A percentile compares a stretch with the other conserved stretches of the same genome.
Conservation (phyloP, 805 yeast species). For the Limtongia smithiae region DNA sequence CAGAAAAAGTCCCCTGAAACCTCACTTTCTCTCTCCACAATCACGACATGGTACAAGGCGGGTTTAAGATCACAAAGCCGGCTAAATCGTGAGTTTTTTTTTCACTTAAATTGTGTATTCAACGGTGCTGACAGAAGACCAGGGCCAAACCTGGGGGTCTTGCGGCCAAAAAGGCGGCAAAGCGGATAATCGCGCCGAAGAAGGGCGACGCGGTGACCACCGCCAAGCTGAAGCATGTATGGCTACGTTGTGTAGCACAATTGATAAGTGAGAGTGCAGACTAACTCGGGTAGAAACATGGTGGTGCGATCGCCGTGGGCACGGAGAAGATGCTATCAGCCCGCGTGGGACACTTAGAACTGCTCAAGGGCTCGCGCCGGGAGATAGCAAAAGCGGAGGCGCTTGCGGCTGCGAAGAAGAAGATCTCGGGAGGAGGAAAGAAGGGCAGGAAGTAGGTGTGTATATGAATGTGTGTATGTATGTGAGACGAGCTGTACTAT, state of each 20-base stretch:
- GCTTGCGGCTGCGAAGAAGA: conserved; percentile 28
- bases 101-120: conserved; percentile 3
- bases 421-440: conserved; percentile 4
- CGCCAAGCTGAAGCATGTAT: conserved; percentile 39
- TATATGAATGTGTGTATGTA: too few species aligned
- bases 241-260: background rate
- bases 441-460: background rate
- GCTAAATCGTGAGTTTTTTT: conserved; percentile 6
- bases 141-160: conserved; percentile 2
- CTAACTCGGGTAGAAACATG: conserved; percentile 51
- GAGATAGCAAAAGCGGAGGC: conserved; percentile 64
- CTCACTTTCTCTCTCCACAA: background rate
- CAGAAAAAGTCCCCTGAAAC: conserved; percentile 7
- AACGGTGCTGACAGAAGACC: conserved; percentile 2
- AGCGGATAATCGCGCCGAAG: conserved; percentile 64
- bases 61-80: conserved; percentile 32
- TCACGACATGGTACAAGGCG: conserved; percentile 40
- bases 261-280: background rate
- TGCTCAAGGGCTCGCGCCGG: conserved; percentile 86
- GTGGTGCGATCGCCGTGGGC: conserved; percentile 50
- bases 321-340: conserved; percentile 87
- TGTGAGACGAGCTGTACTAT: too few species aligned
- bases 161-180: conserved; percentile 60
- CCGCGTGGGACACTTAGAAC: conserved; percentile 89
- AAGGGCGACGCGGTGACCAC: conserved; percentile 52